Evolutionary conservation across 139 green algal genomes (phyloP).

Genomic region (Volvox africanus): DNA sequence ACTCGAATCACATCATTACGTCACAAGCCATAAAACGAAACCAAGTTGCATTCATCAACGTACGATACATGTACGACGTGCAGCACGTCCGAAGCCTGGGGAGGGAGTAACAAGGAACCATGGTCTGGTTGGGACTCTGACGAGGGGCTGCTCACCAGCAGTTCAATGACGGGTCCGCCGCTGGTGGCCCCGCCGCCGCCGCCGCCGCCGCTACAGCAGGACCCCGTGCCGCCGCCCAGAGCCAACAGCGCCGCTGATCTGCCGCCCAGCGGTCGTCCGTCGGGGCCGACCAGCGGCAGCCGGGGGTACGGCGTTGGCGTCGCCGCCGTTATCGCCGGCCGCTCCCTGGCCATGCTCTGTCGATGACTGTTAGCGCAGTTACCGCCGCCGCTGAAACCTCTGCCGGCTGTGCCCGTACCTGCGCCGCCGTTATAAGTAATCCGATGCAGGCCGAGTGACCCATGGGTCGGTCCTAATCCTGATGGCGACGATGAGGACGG

Average conservation of each 20-base stretch:
- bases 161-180: not conserved
- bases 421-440: not conserved
- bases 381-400: not conserved
- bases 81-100: too few species aligned
- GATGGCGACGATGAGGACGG: not conserved
- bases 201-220: too few species aligned
- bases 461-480: not conserved
- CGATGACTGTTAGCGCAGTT: not conserved
- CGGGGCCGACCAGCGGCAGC: slow-evolving; percentile 11
- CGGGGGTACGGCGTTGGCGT: not conserved
- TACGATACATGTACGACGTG: too few species aligned
- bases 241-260: slow-evolving; percentile 25
- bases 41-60: too few species aligned
- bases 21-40: too few species aligned
- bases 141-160: slow-evolving; percentile 13
- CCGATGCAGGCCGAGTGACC: not conserved
- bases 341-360: not conserved
- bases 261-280: slow-evolving; percentile 32
- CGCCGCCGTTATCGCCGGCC: not conserved
- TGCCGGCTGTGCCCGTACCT: not conserved
- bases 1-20: too few species aligned
- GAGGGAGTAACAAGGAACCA: too few species aligned
- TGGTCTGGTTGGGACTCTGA: too few species aligned
- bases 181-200: too few species aligned
- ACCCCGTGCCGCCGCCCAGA: slow-evolving; percentile 5